These are phyloP conservation scores for Xylaria palmicola DNA, from an alignment of 495 filamentous ascomycete species.

Conservation along the genomic window DNA sequence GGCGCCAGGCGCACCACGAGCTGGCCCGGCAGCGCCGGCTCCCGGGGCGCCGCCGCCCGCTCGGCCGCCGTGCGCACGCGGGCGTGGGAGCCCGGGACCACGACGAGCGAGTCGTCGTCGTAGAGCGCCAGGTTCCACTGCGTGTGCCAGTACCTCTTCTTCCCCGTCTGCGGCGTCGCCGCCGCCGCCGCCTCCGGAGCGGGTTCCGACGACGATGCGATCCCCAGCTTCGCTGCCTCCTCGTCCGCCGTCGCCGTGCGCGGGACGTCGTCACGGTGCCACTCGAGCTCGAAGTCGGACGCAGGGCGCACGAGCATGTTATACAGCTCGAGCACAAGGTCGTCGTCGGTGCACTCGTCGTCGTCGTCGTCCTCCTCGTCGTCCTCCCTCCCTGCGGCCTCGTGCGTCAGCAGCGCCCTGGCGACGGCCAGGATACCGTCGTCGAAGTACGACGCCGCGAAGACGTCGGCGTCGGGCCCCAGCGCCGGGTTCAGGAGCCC, in stretches of 20 bases:
- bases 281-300: constrained; percentile 63
- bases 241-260: constrained; percentile 54
- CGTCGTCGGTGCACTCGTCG: constrained; percentile 28
- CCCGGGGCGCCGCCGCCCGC: constrained; percentile 59
- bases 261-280: constrained; percentile 78
- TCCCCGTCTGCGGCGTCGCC: constrained; percentile 17
- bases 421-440: constrained; percentile 54
- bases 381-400: too few relatives aligned
- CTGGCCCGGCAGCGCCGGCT: constrained; percentile 56
- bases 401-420: constrained; percentile 49
- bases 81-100: constrained; percentile 69
- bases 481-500: constrained; percentile 71
- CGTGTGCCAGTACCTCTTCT: constrained; percentile 42
- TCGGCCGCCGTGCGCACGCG: constrained; percentile 66
- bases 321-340: constrained; percentile 74
- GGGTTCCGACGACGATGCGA: background rate
- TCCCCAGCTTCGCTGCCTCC: constrained; percentile 37
- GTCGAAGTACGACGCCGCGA: constrained; percentile 67
- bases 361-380: constrained; percentile 7
- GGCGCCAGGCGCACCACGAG: constrained; percentile 61
- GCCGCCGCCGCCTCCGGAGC: background rate
- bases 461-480: constrained; percentile 52
- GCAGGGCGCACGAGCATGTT: constrained; percentile 74
- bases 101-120: constrained; percentile 60
- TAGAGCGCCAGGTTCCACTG: constrained; percentile 79